Evolutionary conservation across 208 protist genomes (phyloP).

Genomic region (Leishmania lainsoni): DNA sequence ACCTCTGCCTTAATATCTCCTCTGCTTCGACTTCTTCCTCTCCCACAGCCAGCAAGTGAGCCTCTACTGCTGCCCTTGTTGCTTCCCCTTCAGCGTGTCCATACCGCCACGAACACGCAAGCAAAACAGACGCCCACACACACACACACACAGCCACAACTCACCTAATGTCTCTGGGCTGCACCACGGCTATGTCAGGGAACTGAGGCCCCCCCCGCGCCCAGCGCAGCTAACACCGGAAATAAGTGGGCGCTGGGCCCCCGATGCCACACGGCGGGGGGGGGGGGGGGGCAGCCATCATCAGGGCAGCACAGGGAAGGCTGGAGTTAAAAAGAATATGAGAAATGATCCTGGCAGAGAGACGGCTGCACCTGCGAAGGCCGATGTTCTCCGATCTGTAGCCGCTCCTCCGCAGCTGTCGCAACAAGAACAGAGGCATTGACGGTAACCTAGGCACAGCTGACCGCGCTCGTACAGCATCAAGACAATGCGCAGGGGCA

Average conservation of each 20-base stretch:
- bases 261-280: neutral
- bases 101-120: neutral
- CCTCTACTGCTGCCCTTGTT: neutral
- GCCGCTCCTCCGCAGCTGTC: neutral
- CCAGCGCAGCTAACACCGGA: too few species aligned
- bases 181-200: neutral
- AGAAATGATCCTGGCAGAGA: too few species aligned
- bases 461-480: conserved; percentile 9
- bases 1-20: neutral
- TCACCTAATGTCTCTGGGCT: neutral
- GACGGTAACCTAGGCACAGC: conserved; percentile 9
- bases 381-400: neutral
- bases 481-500: conserved; percentile 7
- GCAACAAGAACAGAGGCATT: neutral
- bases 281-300: neutral
- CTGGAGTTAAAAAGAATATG: too few species aligned
- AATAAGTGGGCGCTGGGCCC: too few species aligned
- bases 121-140: neutral
- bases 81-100: neutral
- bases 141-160: neutral
- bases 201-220: neutral
- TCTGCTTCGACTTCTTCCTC: neutral
- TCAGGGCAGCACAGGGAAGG: too few species aligned
- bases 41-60: neutral
- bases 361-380: too few species aligned